A percentile compares a stretch with the other conserved stretches of the same genome.
These are phyloP conservation scores for Acacia acuminata DNA, from an alignment of 306 rosid species.

Conservation along the genomic window DNA sequence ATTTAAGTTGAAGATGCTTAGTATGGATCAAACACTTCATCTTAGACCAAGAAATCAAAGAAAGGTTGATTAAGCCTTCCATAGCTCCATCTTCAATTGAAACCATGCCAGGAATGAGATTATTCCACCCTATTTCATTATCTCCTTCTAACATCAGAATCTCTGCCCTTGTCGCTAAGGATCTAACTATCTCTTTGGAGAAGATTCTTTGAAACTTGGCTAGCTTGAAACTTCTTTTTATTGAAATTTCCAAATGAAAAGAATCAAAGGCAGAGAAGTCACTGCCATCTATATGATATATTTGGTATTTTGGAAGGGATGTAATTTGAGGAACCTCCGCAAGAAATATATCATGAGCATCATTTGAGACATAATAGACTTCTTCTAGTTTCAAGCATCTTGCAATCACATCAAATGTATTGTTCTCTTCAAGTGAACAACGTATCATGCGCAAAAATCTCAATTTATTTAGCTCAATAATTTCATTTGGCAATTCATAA, in stretches of 20 bases:
- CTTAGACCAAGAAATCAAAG: not conserved
- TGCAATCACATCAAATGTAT: slow-evolving; percentile 28
- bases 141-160: not conserved
- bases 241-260: not conserved
- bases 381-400: slow-evolving; percentile 18
- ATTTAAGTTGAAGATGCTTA: not conserved
- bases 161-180: not conserved
- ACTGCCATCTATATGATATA: slow-evolving; percentile 10
- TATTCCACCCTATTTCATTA: not conserved
- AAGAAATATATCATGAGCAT: not conserved
- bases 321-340: not conserved
- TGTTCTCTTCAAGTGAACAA: not conserved
- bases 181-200: not conserved
- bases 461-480: not conserved
- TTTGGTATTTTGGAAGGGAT: not conserved
- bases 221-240: not conserved
- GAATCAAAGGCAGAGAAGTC: not conserved
- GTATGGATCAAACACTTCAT: slow-evolving; percentile 17
- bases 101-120: slow-evolving; percentile 28
- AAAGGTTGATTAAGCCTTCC: not conserved
- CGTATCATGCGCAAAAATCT: slow-evolving; percentile 18
- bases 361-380: not conserved
- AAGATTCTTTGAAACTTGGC: not conserved
- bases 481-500: slow-evolving; percentile 23
- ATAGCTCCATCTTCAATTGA: slow-evolving; percentile 1